Evolutionary conservation across 345 rosid species (phyloP).

Genomic region (Hirschfeldia incana): DNA sequence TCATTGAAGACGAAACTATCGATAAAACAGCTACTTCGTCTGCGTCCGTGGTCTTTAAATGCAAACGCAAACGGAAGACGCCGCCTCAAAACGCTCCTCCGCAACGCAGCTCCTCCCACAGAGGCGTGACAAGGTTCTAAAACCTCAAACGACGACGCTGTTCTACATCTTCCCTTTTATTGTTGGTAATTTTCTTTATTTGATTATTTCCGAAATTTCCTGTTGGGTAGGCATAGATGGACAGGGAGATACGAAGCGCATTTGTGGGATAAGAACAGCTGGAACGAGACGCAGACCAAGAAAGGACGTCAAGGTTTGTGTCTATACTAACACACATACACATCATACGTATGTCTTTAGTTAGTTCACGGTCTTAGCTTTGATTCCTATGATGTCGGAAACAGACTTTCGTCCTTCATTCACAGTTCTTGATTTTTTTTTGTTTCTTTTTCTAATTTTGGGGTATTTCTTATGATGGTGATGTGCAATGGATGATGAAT

Average conservation of each 20-base stretch:
- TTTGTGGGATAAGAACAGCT: slow-evolving; percentile 82
- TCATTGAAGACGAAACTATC: background rate
- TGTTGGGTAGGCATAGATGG: slow-evolving; percentile 69
- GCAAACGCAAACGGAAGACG: slow-evolving; percentile 73
- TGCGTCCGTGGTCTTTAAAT: slow-evolving; percentile 41
- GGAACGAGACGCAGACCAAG: slow-evolving; percentile 83
- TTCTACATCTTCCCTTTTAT: background rate
- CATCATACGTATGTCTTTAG: background rate
- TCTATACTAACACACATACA: slow-evolving; percentile 5
- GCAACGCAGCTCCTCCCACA: slow-evolving; percentile 80
- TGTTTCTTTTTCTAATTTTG: background rate
- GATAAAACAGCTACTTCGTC: slow-evolving; percentile 26
- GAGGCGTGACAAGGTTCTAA: slow-evolving; percentile 82
- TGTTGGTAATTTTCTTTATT: background rate
- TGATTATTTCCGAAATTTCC: background rate
- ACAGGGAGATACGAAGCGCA: slow-evolving; percentile 86
- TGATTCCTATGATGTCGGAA: slow-evolving; percentile 19
- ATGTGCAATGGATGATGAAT: slow-evolving; percentile 44
- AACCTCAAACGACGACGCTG: slow-evolving; percentile 9
- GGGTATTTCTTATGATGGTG: slow-evolving; percentile 31
- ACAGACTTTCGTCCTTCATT: slow-evolving; percentile 13
- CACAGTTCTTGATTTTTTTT: slow-evolving; percentile 26
- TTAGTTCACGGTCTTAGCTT: slow-evolving; percentile 9
- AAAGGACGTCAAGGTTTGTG: slow-evolving; percentile 78
- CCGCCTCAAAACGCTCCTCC: slow-evolving; percentile 78